phyloP scores from a whole-genome alignment of 805 yeast species.

The Candida palmyrensis region DNA sequence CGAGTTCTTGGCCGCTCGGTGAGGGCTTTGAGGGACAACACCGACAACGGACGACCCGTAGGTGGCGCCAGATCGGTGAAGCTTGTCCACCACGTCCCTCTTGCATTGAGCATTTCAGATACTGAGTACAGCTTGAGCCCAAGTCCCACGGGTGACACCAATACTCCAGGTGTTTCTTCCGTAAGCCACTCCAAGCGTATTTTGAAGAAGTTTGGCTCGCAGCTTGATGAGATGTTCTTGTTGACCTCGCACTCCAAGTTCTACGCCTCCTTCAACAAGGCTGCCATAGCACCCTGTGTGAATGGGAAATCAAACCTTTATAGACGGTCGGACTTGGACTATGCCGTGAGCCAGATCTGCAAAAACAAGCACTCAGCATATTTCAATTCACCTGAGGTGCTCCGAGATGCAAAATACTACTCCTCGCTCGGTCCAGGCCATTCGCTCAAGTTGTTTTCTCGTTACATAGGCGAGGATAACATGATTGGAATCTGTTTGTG shows the following conservation, averaged over 20 bases:
- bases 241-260: constrained; percentile 82
- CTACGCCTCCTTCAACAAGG: constrained; percentile 70
- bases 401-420: constrained; percentile 22
- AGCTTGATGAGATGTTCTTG: constrained; percentile 80
- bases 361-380: constrained; percentile 15
- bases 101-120: constrained; percentile 45
- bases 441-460: constrained; percentile 67
- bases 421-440: constrained; percentile 31
- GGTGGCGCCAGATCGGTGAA: constrained; percentile 41
- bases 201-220: constrained; percentile 46
- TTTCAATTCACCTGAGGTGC: constrained; percentile 25
- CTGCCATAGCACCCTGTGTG: constrained; percentile 80
- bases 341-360: constrained; percentile 44
- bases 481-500: constrained; percentile 87
- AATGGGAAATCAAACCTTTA: constrained; percentile 86
- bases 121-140: constrained; percentile 18
- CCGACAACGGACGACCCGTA: constrained; percentile 44
- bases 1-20: constrained; percentile 65
- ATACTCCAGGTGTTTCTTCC: not conserved
- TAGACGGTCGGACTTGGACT: constrained; percentile 59
- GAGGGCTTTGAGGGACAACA: constrained; percentile 39
- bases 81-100: constrained; percentile 78
- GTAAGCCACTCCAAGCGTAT: constrained; percentile 7
- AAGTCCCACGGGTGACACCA: constrained; percentile 3
- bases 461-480: constrained; percentile 87